phyloP scores from a whole-genome alignment of 495 filamentous ascomycete species.

The Penicillium simplicissimum region DNA sequence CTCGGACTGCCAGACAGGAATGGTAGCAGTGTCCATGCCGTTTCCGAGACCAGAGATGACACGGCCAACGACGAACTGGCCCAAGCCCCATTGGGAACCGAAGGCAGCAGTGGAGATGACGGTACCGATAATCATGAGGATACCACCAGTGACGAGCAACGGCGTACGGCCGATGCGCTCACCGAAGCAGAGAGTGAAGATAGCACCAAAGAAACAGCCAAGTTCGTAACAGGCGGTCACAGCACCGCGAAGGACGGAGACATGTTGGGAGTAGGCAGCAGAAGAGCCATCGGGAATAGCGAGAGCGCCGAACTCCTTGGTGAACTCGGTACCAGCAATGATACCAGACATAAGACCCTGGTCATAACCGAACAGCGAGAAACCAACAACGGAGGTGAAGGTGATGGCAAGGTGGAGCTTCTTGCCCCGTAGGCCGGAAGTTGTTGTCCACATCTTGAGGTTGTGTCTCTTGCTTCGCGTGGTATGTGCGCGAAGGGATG shows the following conservation, averaged over 20 bases:
- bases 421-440: conserved; percentile 37
- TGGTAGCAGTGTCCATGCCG: conserved; percentile 72
- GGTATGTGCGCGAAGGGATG: conserved; percentile 5
- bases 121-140: conserved; percentile 73
- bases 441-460: conserved; percentile 44
- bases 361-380: conserved; percentile 74
- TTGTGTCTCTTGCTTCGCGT: background rate
- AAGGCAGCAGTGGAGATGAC: conserved; percentile 64
- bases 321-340: conserved; percentile 69
- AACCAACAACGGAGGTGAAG: conserved; percentile 55
- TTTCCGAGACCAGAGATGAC: conserved; percentile 73
- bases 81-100: conserved; percentile 43
- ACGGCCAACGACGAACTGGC: conserved; percentile 73
- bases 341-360: conserved; percentile 78
- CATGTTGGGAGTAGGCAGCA: conserved; percentile 29
- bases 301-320: conserved; percentile 63
- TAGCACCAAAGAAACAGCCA: conserved; percentile 72
- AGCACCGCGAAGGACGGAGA: conserved; percentile 72
- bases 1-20: conserved; percentile 77
- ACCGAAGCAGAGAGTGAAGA: conserved; percentile 67
- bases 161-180: conserved; percentile 68
- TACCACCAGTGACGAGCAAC: conserved; percentile 60
- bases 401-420: conserved; percentile 41
- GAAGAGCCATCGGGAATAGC: background rate
- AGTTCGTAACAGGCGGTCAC: conserved; percentile 83